Base-by-base conservation (phyloP, 2,329 filamentous ascomycete genomes). In the Rhynchosporium agropyri region DNA sequence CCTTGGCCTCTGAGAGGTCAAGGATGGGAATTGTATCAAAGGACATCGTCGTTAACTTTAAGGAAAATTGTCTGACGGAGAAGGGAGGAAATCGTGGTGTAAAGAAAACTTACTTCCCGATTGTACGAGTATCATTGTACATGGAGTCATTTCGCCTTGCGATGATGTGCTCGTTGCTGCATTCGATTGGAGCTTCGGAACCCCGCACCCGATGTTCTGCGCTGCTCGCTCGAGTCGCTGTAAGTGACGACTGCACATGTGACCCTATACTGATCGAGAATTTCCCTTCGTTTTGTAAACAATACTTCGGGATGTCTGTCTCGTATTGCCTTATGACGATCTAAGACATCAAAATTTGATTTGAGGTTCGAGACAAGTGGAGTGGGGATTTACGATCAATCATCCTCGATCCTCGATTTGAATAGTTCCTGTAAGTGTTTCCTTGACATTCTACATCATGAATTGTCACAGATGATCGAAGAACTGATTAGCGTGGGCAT, bases 11-110 rank as follows among this genome's bases (percentile, higher is more conserved):
- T 13, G 88, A 84, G 64, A 96, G 82, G 74, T 94, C 90, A 42
- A 96, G 82, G 58, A 95, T 84, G 1, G 92, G 92, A 63, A 96
- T 87, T 2, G 84, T 82, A 1, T 84, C 87, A 78, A 96, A 96
- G 28, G 73, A 74, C 72, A 74, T 74, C 42, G 54, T 73, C 29
- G 3, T 15, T n/a, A 13, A 36, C 12, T 10, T 20, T 20, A 6
- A 31, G 29, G 20, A 13, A 13, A 36, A 40, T 45, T 2, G 26
- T 31, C 7, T 46, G 54, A 26, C 28, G 7, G 9, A 13, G 40
- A 46, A 13, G 20, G n/a, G 28, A 13, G 13, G 15, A 45, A 8
- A 57, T 45, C 1, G 9, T 31, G 7, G 28, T 45, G 28, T 29
- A 31, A 43, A 45, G 3, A 9, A 33, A 15, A 33, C 33, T 33